A percentile compares a stretch with the other conserved stretches of the same genome.
These are phyloP conservation scores for Suhomyces bribrorum DNA, from an alignment of 1,139 yeast species.

Conservation along the genomic window DNA sequence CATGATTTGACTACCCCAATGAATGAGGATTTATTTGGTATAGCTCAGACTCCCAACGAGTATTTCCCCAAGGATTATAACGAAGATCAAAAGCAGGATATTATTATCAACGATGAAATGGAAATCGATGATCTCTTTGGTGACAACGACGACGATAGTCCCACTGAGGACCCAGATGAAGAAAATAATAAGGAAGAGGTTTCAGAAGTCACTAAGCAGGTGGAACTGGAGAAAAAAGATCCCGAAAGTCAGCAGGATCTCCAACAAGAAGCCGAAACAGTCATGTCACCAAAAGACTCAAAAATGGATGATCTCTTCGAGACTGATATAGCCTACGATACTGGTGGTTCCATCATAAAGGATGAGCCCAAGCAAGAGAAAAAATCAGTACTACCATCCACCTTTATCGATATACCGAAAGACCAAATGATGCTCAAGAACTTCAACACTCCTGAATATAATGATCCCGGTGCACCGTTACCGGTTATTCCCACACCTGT, in stretches of 20 bases:
- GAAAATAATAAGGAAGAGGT: neutral
- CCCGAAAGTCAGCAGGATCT: too few species aligned
- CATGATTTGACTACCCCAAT: slow-evolving; percentile 21
- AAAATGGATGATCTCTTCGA: slow-evolving; percentile 15
- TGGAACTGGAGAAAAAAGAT: slow-evolving; percentile 4
- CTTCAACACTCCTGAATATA: slow-evolving; percentile 54
- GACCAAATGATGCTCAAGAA: slow-evolving; percentile 47
- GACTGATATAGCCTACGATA: neutral
- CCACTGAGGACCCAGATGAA: slow-evolving; percentile 12
- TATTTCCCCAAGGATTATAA: slow-evolving; percentile 29
- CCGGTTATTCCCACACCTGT: slow-evolving; percentile 65
- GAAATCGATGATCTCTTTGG: slow-evolving; percentile 49
- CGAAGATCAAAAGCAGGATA: slow-evolving; percentile 4
- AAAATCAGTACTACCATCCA: slow-evolving; percentile 10
- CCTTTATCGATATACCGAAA: slow-evolving; percentile 54
- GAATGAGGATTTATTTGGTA: slow-evolving; percentile 27
- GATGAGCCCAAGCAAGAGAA: neutral
- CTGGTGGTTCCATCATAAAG: neutral
- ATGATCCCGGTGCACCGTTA: slow-evolving; percentile 81
- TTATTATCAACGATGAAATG: slow-evolving; percentile 21
- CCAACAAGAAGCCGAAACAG: too few species aligned
- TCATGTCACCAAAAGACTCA: neutral
- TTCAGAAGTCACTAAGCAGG: slow-evolving; percentile 8
- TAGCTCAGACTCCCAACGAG: slow-evolving; percentile 19
- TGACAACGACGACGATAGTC: slow-evolving; percentile 31